Evolutionary conservation across 495 filamentous ascomycete genomes (phyloP).

Genomic region (Aspergillus panamensis): DNA sequence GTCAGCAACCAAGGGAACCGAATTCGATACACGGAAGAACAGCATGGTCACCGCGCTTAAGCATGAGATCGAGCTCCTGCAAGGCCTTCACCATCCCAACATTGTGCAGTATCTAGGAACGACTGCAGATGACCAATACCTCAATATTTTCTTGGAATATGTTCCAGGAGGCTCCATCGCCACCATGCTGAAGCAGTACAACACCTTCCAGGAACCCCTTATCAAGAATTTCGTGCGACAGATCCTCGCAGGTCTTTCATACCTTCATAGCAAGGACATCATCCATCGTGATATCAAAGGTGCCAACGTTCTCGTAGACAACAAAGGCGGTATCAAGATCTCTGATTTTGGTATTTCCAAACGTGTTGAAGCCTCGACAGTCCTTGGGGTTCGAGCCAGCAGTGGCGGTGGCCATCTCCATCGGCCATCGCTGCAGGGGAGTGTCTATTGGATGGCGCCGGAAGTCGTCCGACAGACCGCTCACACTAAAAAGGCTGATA

Average conservation of each 20-base stretch:
- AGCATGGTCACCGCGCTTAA: conserved; percentile 97
- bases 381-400: conserved; percentile 55
- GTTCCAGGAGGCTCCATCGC: conserved; percentile 96
- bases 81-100: conserved; percentile 92
- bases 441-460: conserved; percentile 99
- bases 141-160: conserved; percentile 99
- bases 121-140: conserved; percentile 80
- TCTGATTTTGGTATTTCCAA: conserved; percentile 99
- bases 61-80: conserved; percentile 89
- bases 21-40: conserved; percentile 86
- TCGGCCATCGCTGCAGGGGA: conserved; percentile 90
- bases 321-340: conserved; percentile 98
- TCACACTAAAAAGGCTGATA: conserved; percentile 98
- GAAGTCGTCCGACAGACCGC: conserved; percentile 97
- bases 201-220: conserved; percentile 85
- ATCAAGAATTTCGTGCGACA: conserved; percentile 97
- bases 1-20: conserved; percentile 68
- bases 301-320: conserved; percentile 97
- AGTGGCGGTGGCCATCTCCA: conserved; percentile 60
- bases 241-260: conserved; percentile 91
- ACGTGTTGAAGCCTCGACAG: conserved; percentile 78
- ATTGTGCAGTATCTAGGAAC: conserved; percentile 98
- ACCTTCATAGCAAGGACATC: conserved; percentile 91
- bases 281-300: conserved; percentile 99
- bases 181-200: conserved; percentile 97